Base-by-base conservation (phyloP, 106 monocot species). In the Dioscorea alata region DNA sequence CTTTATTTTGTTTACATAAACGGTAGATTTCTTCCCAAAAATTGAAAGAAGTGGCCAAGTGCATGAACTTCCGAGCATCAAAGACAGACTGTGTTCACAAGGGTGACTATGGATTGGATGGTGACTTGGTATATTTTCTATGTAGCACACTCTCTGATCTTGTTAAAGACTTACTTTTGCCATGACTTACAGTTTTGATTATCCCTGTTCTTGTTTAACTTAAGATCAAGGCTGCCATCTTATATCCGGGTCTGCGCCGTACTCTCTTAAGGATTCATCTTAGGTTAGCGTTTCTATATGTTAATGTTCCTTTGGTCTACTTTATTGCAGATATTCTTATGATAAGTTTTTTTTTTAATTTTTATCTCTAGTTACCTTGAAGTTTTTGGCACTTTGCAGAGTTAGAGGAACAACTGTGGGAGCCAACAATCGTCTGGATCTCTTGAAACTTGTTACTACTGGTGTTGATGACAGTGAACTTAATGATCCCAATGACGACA, bases 341-440 rank as follows among this genome's bases (percentile, higher is more conserved):
- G 8, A 21, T 59, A 33, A 22, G 48, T 48, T 6, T 23, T 19
- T 15, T 21, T 33, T 19, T 15, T 21, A 23, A 3, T 52, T 13
- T 34, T 28, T 14, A 19, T 67, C 66, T 68, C 17, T 58, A 19
- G 53, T 64, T 17, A 48, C 6, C 13, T 18, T 50, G 53, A 12
- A 33, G 1, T 59, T 4, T n/a, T 14, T 76, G 35, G 4, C 42
- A 15, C 51, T 25, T 78, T 13, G 68, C 77, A 99, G 97, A 79
- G 54, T 93, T 50, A 82, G 99, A 61, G 93, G 99, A 31, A 99
- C 92, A 6, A 79, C 63, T 23, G 2, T 68, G 8, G 99, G 97
- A 13, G 87, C 99, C 22, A 93, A 93, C 75, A 99, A 99, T 70
- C 73, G 93, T 18, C 63, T 99, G 72, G 99, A 93, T 78, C 28